Evolutionary conservation across 2,329 filamentous ascomycete species (phyloP), one percentile per base, ranked within the genome.

Genomic region (Curvularia spicifera): DNA sequence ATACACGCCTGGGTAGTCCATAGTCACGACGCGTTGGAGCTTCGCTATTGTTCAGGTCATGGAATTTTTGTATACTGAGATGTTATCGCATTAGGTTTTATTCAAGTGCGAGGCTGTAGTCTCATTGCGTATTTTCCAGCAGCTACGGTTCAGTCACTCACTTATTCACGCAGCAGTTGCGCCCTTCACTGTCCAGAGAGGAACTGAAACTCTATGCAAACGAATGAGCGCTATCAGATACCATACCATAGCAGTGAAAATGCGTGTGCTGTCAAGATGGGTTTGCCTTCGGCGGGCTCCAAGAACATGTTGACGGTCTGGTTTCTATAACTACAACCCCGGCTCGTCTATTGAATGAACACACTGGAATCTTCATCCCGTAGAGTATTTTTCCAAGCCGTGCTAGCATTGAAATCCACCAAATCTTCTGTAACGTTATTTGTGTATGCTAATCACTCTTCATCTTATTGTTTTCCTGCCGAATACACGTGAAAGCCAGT

Each of bases 11-110:
- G 29, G n/a, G 18, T 54, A 26, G 56, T 60, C 56, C 65, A 67
- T 67, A 33, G 35, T 51, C 51, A 51, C 51, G 48, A 56, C 55
- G 58, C 52, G 51, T 59, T 33, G 33, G 35, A 53, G 62, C 56
- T 52, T 63, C 61, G 51, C 51, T 46, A 59, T 39, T 50, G 29
- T 22, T 42, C 15, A 24, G 3, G 9, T 28, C 26, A 37, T 44
- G 22, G 7, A 28, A n/a, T 26, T 44, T 3, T n/a, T 44, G 24
- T n/a, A 22, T 1, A 28, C 9, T n/a, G 7, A 22, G 24, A 28
- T 44, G 5, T 2, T 18, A 2, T 28, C 28, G 42, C 13, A 29
- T 13, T 18, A n/a, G 2, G 6, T n/a, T 37, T 15, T n/a, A 18
- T n/a, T 8, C 6, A 18, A 9, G 15, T 18, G 6, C 5, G 5